Evolutionary conservation across 371 early-diverging fungal species (phyloP).

Genomic region (Mucor mucedo): DNA sequence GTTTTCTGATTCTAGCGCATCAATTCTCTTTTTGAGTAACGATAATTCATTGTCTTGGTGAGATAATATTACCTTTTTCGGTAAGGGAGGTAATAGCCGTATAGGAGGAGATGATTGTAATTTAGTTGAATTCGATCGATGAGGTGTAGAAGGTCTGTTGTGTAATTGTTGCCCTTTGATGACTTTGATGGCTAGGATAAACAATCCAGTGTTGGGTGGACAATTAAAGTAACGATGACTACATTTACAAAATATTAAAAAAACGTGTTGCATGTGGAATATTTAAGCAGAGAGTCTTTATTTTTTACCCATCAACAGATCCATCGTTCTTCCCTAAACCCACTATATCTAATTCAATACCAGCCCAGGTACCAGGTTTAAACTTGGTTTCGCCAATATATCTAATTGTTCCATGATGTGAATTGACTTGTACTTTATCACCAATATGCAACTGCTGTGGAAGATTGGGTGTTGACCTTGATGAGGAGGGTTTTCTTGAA

Average conservation of each 20-base stretch:
- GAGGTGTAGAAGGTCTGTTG: constrained; percentile 26
- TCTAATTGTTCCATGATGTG: constrained; percentile 58
- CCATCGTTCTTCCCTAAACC: constrained; percentile 83
- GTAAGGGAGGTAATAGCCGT: constrained; percentile 11
- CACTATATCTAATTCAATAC: constrained; percentile 70
- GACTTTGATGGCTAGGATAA: constrained; percentile 21
- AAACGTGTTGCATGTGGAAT: too few relatives aligned
- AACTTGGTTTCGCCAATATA: constrained; percentile 72
- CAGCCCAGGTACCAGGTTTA: constrained; percentile 79
- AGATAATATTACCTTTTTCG: constrained; percentile 10
- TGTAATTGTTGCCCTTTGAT: constrained; percentile 13
- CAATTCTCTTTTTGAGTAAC: constrained; percentile 16
- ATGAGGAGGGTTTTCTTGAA: constrained; percentile 3
- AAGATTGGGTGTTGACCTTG: constrained; percentile 13
- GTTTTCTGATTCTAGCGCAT: constrained; percentile 24
- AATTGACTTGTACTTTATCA: constrained; percentile 22
- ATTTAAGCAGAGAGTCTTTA: not conserved
- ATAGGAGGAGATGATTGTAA: not conserved
- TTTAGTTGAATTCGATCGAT: constrained; percentile 8
- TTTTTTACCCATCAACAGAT: constrained; percentile 59
- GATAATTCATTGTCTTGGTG: not conserved
- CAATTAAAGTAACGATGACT: constrained; percentile 35
- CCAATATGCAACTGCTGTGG: constrained; percentile 16
- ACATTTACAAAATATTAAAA: not conserved
- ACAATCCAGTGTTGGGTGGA: constrained; percentile 36